Evolutionary conservation across 2,329 filamentous ascomycete genomes (phyloP).

Genomic region (Penicillium sp.): DNA sequence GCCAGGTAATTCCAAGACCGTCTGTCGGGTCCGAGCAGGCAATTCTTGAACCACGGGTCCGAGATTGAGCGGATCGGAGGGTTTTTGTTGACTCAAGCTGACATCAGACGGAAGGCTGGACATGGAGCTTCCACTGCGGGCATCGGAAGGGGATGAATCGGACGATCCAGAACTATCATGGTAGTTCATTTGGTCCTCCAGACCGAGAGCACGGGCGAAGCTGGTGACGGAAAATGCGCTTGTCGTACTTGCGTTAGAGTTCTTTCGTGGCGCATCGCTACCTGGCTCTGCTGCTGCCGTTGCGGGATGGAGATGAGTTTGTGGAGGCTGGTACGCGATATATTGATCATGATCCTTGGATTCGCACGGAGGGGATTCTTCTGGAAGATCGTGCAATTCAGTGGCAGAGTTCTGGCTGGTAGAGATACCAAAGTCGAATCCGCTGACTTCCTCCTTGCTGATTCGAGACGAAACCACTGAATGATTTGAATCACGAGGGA

Average conservation of each 20-base stretch:
- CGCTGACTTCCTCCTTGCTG: conserved; percentile 27
- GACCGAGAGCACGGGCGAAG: conserved; percentile 40
- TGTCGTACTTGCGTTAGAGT: conserved; percentile 33
- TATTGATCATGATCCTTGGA: conserved; percentile 18
- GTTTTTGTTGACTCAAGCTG: conserved; percentile 32
- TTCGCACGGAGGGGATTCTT: conserved; percentile 18
- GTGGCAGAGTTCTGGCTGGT: conserved; percentile 8
- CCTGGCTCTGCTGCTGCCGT: conserved; percentile 15
- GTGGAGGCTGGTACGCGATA: conserved; percentile 18
- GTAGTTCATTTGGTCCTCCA: conserved; percentile 64
- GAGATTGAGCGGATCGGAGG: conserved; percentile 43
- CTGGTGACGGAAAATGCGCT: conserved; percentile 39
- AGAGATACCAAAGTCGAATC: conserved; percentile 33
- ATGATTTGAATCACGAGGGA: conserved; percentile 26
- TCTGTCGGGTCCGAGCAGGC: conserved; percentile 34
- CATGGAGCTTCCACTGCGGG: conserved; percentile 61
- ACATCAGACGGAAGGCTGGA: conserved; percentile 55
- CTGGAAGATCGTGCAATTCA: conserved; percentile 23
- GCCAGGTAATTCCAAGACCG: conserved; percentile 38
- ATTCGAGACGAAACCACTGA: conserved; percentile 21
- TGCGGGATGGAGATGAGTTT: conserved; percentile 24
- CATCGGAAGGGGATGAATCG: conserved; percentile 60
- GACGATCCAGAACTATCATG: conserved; percentile 66
- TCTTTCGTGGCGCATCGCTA: conserved; percentile 21
- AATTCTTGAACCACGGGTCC: conserved; percentile 58